phyloP scores from a whole-genome alignment of 2,329 filamentous ascomycete species.

The Emergomyces pasteurianus region DNA sequence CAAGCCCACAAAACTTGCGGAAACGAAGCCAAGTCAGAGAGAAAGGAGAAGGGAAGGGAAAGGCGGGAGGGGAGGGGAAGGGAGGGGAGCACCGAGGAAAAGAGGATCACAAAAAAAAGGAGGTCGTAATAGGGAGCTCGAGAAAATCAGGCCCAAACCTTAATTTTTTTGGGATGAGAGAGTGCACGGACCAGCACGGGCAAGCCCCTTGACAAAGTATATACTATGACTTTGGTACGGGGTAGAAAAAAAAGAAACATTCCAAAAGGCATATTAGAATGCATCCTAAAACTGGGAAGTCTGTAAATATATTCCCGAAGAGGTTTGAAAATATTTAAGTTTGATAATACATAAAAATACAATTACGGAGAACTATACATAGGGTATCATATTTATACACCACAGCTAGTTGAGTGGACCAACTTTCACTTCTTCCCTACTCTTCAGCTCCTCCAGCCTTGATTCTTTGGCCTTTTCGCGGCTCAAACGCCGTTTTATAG shows the following conservation, averaged over 20 bases:
- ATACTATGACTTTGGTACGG: too few species aligned
- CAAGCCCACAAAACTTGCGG: background rate
- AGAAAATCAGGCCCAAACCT: background rate
- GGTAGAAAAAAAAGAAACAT: too few species aligned
- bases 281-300: background rate
- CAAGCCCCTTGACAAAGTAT: too few species aligned
- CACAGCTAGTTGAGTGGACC: conserved; percentile 28
- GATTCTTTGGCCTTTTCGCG: conserved; percentile 24
- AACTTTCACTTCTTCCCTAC: conserved; percentile 34
- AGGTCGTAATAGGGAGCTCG: background rate
- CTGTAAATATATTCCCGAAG: background rate
- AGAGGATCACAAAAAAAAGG: background rate
- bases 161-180: background rate
- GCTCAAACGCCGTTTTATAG: conserved; percentile 40
- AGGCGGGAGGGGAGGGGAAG: background rate
- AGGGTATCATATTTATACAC: background rate
- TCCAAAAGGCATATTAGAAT: background rate
- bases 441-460: conserved; percentile 17
- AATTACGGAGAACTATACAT: background rate
- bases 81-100: background rate
- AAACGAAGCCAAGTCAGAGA: background rate
- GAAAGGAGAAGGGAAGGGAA: background rate
- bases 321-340: background rate
- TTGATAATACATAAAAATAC: background rate
- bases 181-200: conserved; percentile 5